Evolutionary conservation across 345 rosid genomes (phyloP).

Genomic region (Moringa oleifera): DNA sequence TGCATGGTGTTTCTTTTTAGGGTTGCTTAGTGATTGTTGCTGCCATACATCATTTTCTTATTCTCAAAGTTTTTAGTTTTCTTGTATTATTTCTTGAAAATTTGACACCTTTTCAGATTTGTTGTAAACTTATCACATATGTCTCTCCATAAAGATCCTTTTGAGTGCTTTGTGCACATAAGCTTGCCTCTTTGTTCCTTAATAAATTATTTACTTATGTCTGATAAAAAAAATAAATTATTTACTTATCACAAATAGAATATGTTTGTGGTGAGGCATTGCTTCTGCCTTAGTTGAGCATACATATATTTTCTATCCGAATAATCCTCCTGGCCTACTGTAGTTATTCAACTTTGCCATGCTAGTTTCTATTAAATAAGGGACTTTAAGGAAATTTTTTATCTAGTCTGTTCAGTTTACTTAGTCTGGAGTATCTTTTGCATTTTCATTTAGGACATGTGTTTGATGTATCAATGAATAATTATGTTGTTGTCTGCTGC

Average conservation of each 20-base stretch:
- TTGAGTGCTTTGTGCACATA: no score
- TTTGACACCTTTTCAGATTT: background rate
- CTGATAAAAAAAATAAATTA: no score
- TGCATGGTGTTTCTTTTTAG: background rate
- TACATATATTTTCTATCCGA: background rate
- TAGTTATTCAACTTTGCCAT: background rate
- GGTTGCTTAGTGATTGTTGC: background rate
- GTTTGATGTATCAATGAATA: background rate
- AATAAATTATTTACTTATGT: no score
- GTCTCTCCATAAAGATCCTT: no score
- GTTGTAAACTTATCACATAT: no score
- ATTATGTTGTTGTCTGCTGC: no score
- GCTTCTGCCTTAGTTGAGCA: background rate
- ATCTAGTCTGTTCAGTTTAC: no score
- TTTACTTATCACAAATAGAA: no score
- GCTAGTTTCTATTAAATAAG: background rate
- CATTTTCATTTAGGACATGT: no score
- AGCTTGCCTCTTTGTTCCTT: no score
- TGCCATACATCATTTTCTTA: background rate
- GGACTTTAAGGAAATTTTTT: background rate
- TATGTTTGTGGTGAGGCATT: no score
- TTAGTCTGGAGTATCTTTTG: no score
- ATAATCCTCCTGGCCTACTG: background rate
- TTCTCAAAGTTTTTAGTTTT: background rate
- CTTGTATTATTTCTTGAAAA: background rate